Evolutionary conservation across 1,284 basidiomycete genomes (phyloP).

Genomic region (Fistulina hepatica): DNA sequence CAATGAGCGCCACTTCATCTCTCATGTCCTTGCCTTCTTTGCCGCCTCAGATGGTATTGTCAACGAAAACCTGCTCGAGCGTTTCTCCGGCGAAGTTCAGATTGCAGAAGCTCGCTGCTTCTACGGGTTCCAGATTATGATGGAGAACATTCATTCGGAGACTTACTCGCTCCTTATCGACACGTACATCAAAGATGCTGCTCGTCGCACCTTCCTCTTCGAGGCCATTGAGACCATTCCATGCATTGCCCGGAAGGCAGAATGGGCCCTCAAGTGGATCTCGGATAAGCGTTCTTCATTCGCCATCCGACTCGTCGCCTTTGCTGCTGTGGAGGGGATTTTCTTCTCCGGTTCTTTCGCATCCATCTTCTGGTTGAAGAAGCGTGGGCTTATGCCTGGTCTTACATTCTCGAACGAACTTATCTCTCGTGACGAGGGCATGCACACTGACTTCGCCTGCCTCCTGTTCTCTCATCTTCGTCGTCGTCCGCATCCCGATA

Average conservation of each 20-base stretch:
- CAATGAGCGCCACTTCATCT: slow-evolving; percentile 93
- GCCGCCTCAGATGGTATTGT: slow-evolving; percentile 97
- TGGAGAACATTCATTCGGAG: slow-evolving; percentile 97
- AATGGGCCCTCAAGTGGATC: slow-evolving; percentile 94
- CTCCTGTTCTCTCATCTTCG: slow-evolving; percentile 84
- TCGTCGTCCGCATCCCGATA: slow-evolving; percentile 71
- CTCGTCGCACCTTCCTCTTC: slow-evolving; percentile 81
- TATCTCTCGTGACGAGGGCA: slow-evolving; percentile 95
- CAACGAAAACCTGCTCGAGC: slow-evolving; percentile 94
- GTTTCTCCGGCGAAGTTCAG: slow-evolving; percentile 93
- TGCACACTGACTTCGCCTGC: slow-evolving; percentile 98
- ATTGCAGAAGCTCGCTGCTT: slow-evolving; percentile 94
- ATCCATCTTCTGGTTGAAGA: slow-evolving; percentile 98
- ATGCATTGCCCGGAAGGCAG: slow-evolving; percentile 85
- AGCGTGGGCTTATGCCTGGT: slow-evolving; percentile 96
- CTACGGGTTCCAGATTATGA: slow-evolving; percentile 99
- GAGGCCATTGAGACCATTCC: slow-evolving; percentile 93
- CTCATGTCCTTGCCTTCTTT: slow-evolving; percentile 94
- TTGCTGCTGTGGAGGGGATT: slow-evolving; percentile 97
- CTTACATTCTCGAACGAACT: slow-evolving; percentile 96
- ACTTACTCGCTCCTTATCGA: slow-evolving; percentile 98
- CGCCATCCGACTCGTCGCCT: slow-evolving; percentile 87
- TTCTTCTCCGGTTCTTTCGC: slow-evolving; percentile 96
- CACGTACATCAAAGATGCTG: slow-evolving; percentile 90
- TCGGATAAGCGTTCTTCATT: slow-evolving; percentile 77